phyloP scores from a whole-genome alignment of 495 filamentous ascomycete species.

The Aspergillus indologenus region DNA sequence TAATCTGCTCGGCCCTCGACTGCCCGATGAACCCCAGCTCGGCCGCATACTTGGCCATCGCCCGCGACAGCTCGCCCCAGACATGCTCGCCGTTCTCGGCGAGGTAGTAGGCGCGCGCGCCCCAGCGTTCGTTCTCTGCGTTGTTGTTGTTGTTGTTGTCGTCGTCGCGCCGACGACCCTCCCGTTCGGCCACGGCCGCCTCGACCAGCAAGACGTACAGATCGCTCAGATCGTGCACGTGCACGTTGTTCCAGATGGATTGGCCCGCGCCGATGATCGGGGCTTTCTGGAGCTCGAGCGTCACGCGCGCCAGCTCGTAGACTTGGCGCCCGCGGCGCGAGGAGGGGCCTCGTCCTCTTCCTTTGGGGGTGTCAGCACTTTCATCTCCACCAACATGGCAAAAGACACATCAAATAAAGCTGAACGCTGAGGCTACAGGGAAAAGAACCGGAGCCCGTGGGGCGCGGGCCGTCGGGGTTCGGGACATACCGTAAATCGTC shows the following conservation, averaged over 20 bases:
- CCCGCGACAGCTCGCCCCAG: slow-evolving; percentile 61
- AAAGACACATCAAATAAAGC: too few species aligned
- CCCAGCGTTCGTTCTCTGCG: slow-evolving; percentile 77
- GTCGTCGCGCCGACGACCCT: slow-evolving; percentile 29
- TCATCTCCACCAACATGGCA: too few species aligned
- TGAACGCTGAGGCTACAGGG: too few species aligned
- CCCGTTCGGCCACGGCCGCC: slow-evolving; percentile 45
- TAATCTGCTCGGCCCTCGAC: slow-evolving; percentile 38
- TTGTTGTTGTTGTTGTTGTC: too few species aligned
- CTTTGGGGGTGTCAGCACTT: not conserved
- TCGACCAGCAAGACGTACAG: slow-evolving; percentile 54
- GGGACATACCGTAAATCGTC: slow-evolving; percentile 63
- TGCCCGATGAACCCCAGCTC: slow-evolving; percentile 58
- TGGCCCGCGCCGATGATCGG: slow-evolving; percentile 55
- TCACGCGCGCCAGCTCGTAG: slow-evolving; percentile 45
- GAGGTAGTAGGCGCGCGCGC: slow-evolving; percentile 66
- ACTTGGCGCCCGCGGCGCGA: slow-evolving; percentile 60
- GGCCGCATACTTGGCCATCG: slow-evolving; percentile 55
- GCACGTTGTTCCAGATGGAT: slow-evolving; percentile 62
- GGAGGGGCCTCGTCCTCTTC: slow-evolving; percentile 55
- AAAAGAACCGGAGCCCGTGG: too few species aligned
- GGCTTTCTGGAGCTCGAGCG: slow-evolving; percentile 53
- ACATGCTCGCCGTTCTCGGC: slow-evolving; percentile 63
- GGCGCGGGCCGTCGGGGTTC: too few species aligned
- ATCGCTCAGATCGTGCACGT: slow-evolving; percentile 62